Evolutionary conservation across 257 asterid genomes (phyloP).

Genomic region (Petrea volubilis): DNA sequence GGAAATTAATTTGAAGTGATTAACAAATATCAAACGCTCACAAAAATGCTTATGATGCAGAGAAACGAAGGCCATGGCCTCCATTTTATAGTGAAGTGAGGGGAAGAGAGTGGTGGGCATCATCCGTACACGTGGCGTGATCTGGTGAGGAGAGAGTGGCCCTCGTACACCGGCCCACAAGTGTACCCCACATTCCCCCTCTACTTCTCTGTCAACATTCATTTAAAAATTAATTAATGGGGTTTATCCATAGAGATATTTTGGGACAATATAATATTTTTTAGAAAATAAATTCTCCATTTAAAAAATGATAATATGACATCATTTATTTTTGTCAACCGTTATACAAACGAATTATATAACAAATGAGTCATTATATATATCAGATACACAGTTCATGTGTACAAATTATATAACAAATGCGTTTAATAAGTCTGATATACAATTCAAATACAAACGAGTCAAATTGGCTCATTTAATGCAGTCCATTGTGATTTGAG

Average conservation of each 20-base stretch:
- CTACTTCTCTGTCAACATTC: constrained; percentile 3
- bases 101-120: neutral
- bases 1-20: neutral
- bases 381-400: no score
- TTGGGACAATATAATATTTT: neutral
- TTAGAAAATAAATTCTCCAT: neutral
- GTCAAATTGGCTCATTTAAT: no score
- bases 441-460: no score
- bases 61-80: neutral
- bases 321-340: no score
- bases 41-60: neutral
- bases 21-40: neutral
- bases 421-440: no score
- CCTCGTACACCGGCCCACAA: constrained; percentile 13
- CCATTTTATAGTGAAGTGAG: constrained; percentile 38
- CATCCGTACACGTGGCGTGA: constrained; percentile 57
- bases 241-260: neutral
- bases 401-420: no score
- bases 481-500: no score
- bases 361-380: no score
- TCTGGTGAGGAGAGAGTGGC: neutral
- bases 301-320: neutral
- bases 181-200: neutral
- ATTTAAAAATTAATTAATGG: neutral
- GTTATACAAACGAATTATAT: no score